Percentiles rank a stretch among this genome's conserved stretches.
Evolutionary conservation across 768 basidiomycete species (phyloP).

Genomic region (Imleria badia): DNA sequence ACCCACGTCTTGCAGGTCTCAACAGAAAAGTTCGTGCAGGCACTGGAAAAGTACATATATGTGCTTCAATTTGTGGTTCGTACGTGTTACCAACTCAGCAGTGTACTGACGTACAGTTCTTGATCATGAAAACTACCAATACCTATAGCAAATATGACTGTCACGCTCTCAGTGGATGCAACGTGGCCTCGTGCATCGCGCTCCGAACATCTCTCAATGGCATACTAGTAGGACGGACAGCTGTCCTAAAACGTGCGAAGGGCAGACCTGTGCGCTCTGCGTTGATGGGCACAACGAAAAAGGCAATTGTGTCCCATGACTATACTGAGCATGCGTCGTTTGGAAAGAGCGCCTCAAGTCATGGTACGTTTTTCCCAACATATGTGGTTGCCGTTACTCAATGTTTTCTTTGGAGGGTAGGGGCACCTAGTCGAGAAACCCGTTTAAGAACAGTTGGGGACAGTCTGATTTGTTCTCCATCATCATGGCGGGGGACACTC

Average conservation of each 20-base stretch:
- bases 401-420: neutral
- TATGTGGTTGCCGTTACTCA: neutral
- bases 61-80: slow-evolving; percentile 42
- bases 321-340: slow-evolving; percentile 5
- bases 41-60: slow-evolving; percentile 55
- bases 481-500: slow-evolving; percentile 8
- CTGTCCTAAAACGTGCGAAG: neutral
- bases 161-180: too few species aligned
- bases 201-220: neutral
- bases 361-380: neutral
- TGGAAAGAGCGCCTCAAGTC: neutral
- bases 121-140: too few species aligned
- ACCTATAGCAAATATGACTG: too few species aligned
- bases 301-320: slow-evolving; percentile 4
- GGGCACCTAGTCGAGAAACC: neutral
- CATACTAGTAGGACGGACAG: neutral
- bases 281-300: slow-evolving; percentile 6
- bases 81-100: neutral
- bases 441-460: slow-evolving; percentile 7
- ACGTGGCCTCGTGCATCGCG: too few species aligned
- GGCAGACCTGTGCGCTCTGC: slow-evolving; percentile 10
- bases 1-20: slow-evolving; percentile 41
- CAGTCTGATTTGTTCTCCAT: slow-evolving; percentile 6
- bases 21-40: slow-evolving; percentile 39
- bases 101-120: too few species aligned